Percentiles rank a stretch among this genome's conserved stretches.
phyloP scores from a whole-genome alignment of 495 filamentous ascomycete genomes.

The Pseudoneurospora amorphoporcata region DNA sequence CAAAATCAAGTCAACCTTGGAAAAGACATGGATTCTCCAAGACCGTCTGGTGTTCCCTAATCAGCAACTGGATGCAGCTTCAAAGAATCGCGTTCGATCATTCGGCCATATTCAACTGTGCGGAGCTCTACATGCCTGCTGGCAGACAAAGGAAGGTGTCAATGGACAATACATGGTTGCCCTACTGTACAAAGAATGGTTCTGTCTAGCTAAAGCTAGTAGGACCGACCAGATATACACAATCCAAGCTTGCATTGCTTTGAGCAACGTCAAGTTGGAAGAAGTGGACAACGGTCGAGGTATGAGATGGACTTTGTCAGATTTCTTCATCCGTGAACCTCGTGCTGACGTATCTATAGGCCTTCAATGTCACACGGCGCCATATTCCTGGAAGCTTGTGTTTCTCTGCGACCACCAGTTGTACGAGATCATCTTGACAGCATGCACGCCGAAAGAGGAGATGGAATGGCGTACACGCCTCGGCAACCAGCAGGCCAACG shows the following conservation, averaged over 20 bases:
- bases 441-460: slow-evolving; percentile 76
- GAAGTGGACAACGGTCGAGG: slow-evolving; percentile 74
- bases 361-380: slow-evolving; percentile 72
- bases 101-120: slow-evolving; percentile 79
- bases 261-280: slow-evolving; percentile 63
- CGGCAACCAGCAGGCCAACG: slow-evolving; percentile 27
- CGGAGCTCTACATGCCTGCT: slow-evolving; percentile 78
- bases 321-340: neutral
- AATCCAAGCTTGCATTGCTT: slow-evolving; percentile 63
- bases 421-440: slow-evolving; percentile 80
- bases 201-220: slow-evolving; percentile 62
- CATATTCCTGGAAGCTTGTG: slow-evolving; percentile 87
- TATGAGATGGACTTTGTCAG: slow-evolving; percentile 25
- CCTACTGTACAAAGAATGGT: slow-evolving; percentile 70
- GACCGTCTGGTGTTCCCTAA: slow-evolving; percentile 65
- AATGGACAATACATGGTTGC: slow-evolving; percentile 78
- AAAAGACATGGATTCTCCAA: slow-evolving; percentile 69
- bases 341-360: slow-evolving; percentile 39
- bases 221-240: slow-evolving; percentile 53
- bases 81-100: slow-evolving; percentile 52
- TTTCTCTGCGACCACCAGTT: slow-evolving; percentile 69
- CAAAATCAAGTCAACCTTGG: slow-evolving; percentile 46
- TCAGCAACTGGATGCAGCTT: slow-evolving; percentile 39
- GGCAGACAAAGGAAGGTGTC: slow-evolving; percentile 55
- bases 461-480: slow-evolving; percentile 58